Base-by-base conservation (phyloP, 805 yeast species). In the Torulaspora maleeae region DNA sequence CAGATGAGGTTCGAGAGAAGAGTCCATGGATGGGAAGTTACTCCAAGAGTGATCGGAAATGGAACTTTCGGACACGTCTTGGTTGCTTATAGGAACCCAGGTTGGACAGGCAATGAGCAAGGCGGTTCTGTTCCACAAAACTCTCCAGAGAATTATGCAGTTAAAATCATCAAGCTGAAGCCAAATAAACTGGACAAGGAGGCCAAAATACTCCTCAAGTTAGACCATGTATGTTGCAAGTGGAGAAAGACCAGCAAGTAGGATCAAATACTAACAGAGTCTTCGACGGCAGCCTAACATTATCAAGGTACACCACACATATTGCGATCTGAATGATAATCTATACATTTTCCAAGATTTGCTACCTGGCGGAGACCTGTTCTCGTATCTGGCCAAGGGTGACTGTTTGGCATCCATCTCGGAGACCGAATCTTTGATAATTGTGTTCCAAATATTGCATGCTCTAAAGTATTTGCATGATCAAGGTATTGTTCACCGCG, bases 31-130 rank as follows among this genome's bases (percentile, higher is more conserved):
- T 79, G 84, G 84, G 44, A 42, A 3, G 62, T 78, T 3, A 53
- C 69, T 2, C 56, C 73, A 3, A 65, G 66, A 24, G 52, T 74
- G 3, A 56, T 79, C 24, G 84, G 84, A 0, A 63, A 66, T 42
- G 85, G 85, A 1, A 74, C 83, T 0, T 80, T 78, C 68, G 85
- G 86, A 1, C 70, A 71, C 43, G 83, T 78, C 8, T 39, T 62
- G 30, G 53, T 54, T 13, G 51, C 54, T 12, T 39, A 50, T 20
- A 47, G 47, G 20, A 33, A 43, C 41, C 27, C 35, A 5, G 15
- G 30, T 2, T 25, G 61, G 64, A 64, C 64, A 2, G 35, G 34
- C 7, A 13, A 32, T 2, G 27, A 61, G 64, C 65, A 65, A 2
- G 35, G 33, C 16, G 30, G 3, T 20, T 63, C 64, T 65, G 65